Conservation (phyloP, 805 yeast genomes). For the Saturnispora diversa region DNA sequence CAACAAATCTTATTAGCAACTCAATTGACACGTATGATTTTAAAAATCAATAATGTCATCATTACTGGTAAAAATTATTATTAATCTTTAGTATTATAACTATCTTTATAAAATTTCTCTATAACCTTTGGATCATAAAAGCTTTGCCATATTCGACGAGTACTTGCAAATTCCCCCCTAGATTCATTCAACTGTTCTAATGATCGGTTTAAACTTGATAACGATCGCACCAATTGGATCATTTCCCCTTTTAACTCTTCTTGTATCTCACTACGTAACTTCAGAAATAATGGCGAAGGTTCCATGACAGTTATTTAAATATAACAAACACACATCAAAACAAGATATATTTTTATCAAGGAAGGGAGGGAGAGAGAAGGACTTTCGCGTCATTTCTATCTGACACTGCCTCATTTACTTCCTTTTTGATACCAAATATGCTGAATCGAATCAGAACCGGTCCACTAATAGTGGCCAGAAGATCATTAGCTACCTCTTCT, state of each 20-base stretch:
- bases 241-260: constrained; percentile 6
- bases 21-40: constrained; percentile 94
- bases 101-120: constrained; percentile 13
- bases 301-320: too few relatives aligned
- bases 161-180: constrained; percentile 9
- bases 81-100: constrained; percentile 12
- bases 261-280: constrained; percentile 10
- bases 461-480: background rate
- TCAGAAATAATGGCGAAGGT: constrained; percentile 11
- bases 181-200: constrained; percentile 10
- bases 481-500: background rate
- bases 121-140: constrained; percentile 19
- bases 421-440: too few relatives aligned
- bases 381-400: too few relatives aligned
- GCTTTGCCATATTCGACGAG: constrained; percentile 19
- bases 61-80: constrained; percentile 40
- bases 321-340: too few relatives aligned
- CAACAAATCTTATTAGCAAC: constrained; percentile 95
- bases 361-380: too few relatives aligned
- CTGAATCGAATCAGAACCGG: background rate
- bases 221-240: constrained; percentile 12
- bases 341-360: too few relatives aligned
- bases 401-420: too few relatives aligned
- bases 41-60: constrained; percentile 94
- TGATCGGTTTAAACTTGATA: constrained; percentile 11